These are phyloP conservation scores for Eremomyces bilateralis DNA, from an alignment of 495 filamentous ascomycete species.

Conservation along the genomic window DNA sequence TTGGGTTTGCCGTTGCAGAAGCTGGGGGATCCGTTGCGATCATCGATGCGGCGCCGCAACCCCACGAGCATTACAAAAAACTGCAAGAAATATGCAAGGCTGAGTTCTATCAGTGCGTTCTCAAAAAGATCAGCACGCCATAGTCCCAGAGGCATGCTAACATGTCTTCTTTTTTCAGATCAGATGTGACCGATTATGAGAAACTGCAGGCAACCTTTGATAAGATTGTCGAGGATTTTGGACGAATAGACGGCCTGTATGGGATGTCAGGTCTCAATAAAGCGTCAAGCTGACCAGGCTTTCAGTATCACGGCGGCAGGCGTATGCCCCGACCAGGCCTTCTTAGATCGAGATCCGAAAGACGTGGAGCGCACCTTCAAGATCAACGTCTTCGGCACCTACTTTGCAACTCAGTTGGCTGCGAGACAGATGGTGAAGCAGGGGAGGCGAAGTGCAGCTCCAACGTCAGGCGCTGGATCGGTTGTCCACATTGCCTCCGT, in stretches of 20 bases:
- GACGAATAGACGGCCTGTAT: constrained; percentile 4
- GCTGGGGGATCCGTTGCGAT: constrained; percentile 7
- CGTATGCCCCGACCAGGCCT: constrained; percentile 2
- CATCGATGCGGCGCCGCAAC: constrained; percentile 4
- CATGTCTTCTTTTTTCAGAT: background rate
- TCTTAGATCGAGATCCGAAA: constrained; percentile 1
- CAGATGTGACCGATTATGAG: constrained; percentile 3
- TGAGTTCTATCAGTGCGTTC: constrained; percentile 2
- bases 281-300: background rate
- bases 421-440: constrained; percentile 1
- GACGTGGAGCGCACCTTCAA: background rate
- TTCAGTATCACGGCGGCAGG: constrained; percentile 6
- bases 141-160: background rate
- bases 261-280: background rate
- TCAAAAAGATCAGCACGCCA: background rate
- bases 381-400: constrained; percentile 2
- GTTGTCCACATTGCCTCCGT: constrained; percentile 11
- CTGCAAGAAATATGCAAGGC: background rate
- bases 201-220: constrained; percentile 2
- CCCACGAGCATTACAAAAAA: constrained; percentile 6
- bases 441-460: background rate
- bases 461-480: constrained; percentile 2
- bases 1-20: constrained; percentile 7
- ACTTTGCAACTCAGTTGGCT: constrained; percentile 1
- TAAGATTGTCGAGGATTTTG: constrained; percentile 1